Conservation (phyloP, 1,284 basidiomycete genomes). For the Papiliotrema fonsecae region DNA sequence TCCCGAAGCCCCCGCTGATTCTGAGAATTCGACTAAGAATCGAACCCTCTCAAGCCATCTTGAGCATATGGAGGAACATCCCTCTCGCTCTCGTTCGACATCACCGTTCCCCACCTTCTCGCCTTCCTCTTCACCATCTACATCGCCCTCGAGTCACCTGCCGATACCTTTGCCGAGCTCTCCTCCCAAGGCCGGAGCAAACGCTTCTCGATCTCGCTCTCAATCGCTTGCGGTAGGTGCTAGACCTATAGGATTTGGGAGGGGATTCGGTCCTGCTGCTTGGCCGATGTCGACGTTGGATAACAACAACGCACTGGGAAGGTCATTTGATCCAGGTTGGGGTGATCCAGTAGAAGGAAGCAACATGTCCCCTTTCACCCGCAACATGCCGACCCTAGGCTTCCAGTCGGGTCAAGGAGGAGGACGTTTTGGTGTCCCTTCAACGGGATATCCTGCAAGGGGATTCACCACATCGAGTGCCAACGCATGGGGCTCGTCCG, state of each 20-base stretch:
- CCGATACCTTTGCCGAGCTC: constrained; percentile 27
- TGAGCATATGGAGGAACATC: constrained; percentile 34
- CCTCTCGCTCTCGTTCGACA: constrained; percentile 30
- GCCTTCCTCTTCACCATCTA: constrained; percentile 34
- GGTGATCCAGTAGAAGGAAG: constrained; percentile 25
- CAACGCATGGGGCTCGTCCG: constrained; percentile 16
- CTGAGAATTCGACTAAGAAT: constrained; percentile 27
- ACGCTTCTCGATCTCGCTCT: constrained; percentile 38
- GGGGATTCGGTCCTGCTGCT: constrained; percentile 13
- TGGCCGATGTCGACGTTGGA: constrained; percentile 31
- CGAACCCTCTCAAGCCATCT: constrained; percentile 41
- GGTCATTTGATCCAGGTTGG: constrained; percentile 26
- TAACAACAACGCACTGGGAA: constrained; percentile 16
- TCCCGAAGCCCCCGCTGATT: constrained; percentile 9
- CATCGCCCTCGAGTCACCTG: constrained; percentile 23
- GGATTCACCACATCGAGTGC: constrained; percentile 6
- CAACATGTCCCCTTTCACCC: constrained; percentile 43
- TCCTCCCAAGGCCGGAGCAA: constrained; percentile 36
- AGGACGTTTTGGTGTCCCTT: not conserved
- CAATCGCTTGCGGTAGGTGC: constrained; percentile 42
- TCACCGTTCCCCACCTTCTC: constrained; percentile 44
- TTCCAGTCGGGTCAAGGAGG: not conserved
- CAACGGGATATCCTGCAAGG: constrained; percentile 22
- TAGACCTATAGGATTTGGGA: constrained; percentile 24
- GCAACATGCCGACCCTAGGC: constrained; percentile 21